Base-by-base conservation (phyloP, 805 yeast genomes). In the Myxozyma udenii region DNA sequence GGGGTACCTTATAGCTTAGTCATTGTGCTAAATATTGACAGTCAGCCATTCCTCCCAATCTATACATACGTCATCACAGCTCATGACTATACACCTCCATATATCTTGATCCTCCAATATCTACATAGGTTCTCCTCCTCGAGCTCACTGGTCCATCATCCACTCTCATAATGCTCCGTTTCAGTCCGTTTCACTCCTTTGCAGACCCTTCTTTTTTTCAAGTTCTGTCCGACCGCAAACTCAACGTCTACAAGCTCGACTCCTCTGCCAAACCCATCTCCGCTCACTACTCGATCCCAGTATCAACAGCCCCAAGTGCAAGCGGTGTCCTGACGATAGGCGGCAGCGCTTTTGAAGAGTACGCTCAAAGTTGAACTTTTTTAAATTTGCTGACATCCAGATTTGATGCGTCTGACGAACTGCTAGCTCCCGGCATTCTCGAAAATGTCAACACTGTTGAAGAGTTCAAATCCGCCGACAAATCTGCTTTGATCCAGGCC, bases 161-260 rank as follows among this genome's bases (percentile, higher is more conserved):
- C n/a, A n/a, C n/a, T n/a, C n/a, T n/a, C n/a, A n/a, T n/a, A 14
- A 28, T 28, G 33, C 14, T 28, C 9, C 33, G 33, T 14, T 28
- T 28, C 14, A 28, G 33, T 28, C 77, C 85, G 0, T 67, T 81
- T 19, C 81, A 78, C 51, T 83, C 95, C 1, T 85, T 85, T 66
- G 82, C 86, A 21, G 97, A 91, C 63, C 80, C 96, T 0, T 79
- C 95, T 0, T 93, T 93, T 67, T 93, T 91, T 71, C 83, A 84
- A 38, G 78, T 78, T 58, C 74, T 93, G 9, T 77, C 95, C 0
- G 78, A 80, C 42, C 67, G 81, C 59, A 93, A 93, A 64, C 75
- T 93, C 41, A 84, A 88, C 55, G 78, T 81, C 32, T 76, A 80
- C 63, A 86, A 84, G 64, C 74, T 91, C 21, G 83, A 81, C 60